These are phyloP conservation scores for Amborella trichopoda DNA, from an alignment of 164 flowering plant species.

Conservation along the genomic window DNA sequence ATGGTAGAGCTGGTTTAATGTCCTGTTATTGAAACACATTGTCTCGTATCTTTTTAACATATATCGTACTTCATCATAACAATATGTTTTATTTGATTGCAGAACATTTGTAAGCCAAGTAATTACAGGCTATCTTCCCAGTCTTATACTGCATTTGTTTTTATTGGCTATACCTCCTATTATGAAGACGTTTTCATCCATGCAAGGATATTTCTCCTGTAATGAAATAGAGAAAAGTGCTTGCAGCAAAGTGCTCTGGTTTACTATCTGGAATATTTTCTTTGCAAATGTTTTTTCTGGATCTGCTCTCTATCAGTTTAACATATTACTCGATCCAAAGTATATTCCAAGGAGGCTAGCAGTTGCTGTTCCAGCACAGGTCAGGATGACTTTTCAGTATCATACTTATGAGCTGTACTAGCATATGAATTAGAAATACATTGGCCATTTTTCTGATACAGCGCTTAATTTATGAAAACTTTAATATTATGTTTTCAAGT, in stretches of 20 bases:
- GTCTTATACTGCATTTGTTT: constrained; percentile 76
- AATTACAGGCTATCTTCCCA: constrained; percentile 93
- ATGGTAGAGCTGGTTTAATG: too few relatives aligned
- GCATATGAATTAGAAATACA: too few relatives aligned
- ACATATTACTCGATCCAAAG: constrained; percentile 60
- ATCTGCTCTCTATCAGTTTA: constrained; percentile 32
- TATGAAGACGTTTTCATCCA: constrained; percentile 67
- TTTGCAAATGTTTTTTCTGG: constrained; percentile 87
- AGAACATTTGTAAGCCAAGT: constrained; percentile 67
- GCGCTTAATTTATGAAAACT: too few relatives aligned
- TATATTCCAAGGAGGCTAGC: constrained; percentile 55
- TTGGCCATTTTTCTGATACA: too few relatives aligned
- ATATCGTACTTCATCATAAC: too few relatives aligned
- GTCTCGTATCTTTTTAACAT: too few relatives aligned
- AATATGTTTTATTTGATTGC: constrained; percentile 22
- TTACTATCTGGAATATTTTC: constrained; percentile 87
- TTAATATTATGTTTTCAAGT: too few relatives aligned
- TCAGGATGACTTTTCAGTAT: constrained; percentile 8
- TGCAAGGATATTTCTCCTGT: constrained; percentile 65
- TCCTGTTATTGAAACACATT: too few relatives aligned
- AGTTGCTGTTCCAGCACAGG: constrained; percentile 82
- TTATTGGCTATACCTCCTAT: constrained; percentile 62
- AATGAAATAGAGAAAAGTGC: constrained; percentile 82
- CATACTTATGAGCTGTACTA: too few relatives aligned
- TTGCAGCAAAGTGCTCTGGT: constrained; percentile 62